Conservation (phyloP, 805 yeast species). For the Zygosaccharomyces kombuchaensis region DNA sequence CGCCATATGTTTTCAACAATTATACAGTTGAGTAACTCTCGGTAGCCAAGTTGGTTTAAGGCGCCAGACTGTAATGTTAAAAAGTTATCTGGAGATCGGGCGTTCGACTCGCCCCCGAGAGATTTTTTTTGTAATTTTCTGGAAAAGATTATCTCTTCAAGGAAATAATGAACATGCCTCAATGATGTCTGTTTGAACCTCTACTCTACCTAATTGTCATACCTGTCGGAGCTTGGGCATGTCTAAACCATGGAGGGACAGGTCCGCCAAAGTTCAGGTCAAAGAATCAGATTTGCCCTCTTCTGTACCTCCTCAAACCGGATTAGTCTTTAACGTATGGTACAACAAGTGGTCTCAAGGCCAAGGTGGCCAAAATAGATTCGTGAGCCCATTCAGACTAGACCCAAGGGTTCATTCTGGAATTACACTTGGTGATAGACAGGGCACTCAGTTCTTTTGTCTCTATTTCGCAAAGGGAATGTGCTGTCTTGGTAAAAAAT, state of each 20-base stretch:
- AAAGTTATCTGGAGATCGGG: conserved; percentile 45
- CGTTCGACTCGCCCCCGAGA: conserved; percentile 51
- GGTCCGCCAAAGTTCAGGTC: conserved; percentile 71
- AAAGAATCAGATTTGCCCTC: conserved; percentile 53
- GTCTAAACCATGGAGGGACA: conserved; percentile 26
- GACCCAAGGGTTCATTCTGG: conserved; percentile 66
- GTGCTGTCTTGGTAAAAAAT: conserved; percentile 72
- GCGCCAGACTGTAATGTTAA: conserved; percentile 36
- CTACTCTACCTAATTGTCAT: too few species aligned
- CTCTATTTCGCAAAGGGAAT: conserved; percentile 85
- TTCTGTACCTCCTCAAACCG: conserved; percentile 71
- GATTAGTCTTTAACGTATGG: conserved; percentile 83
- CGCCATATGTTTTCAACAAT: neutral
- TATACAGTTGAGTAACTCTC: conserved; percentile 22
- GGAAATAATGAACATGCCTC: too few species aligned
- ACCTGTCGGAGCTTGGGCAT: neutral
- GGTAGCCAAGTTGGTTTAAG: conserved; percentile 38
- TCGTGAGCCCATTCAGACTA: conserved; percentile 56
- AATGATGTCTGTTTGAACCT: too few species aligned
- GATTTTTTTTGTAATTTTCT: conserved; percentile 25
- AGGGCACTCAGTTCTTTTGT: conserved; percentile 53
- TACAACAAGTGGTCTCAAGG: conserved; percentile 76
- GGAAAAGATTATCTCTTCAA: too few species aligned
- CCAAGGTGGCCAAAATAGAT: conserved; percentile 37
- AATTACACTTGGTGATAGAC: conserved; percentile 60